Conservation (phyloP, 139 green algal genomes). For the Chlamydomonas urium region DNA sequence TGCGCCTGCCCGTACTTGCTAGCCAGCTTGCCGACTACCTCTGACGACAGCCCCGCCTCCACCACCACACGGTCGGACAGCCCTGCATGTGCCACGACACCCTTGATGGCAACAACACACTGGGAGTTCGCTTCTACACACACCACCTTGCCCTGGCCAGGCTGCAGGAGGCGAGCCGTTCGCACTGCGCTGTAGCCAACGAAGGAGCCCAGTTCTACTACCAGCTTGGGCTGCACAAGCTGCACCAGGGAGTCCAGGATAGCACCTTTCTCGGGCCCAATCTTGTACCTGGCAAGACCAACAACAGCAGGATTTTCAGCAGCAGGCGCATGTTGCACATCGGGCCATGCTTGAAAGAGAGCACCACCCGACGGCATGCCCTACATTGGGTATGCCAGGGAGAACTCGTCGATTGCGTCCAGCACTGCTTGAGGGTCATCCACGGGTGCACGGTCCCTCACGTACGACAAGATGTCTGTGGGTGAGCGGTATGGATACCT, state of each 20-base stretch:
- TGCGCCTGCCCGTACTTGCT: slow-evolving; percentile 1
- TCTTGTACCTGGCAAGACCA: slow-evolving; percentile 9
- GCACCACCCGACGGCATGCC: no score
- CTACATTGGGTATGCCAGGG: not conserved
- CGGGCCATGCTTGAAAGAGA: no score
- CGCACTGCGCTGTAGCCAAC: slow-evolving; percentile 19
- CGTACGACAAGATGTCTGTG: not conserved
- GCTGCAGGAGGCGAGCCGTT: not conserved
- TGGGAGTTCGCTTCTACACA: slow-evolving; percentile 13
- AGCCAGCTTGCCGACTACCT: not conserved
- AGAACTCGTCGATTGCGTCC: not conserved
- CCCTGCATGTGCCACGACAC: not conserved
- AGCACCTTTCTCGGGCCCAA: slow-evolving; percentile 26
- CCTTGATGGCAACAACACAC: not conserved
- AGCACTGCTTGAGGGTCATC: not conserved
- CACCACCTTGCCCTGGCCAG: slow-evolving; percentile 3
- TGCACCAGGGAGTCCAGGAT: slow-evolving; percentile 24
- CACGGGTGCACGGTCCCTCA: not conserved
- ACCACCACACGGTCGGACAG: slow-evolving; percentile 1
- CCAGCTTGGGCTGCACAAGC: slow-evolving; percentile 14
- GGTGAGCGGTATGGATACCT: not conserved
- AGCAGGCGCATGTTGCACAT: no score
- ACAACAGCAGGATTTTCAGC: not conserved
- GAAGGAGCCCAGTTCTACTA: slow-evolving; percentile 31
- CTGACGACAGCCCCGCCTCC: not conserved